Evolutionary conservation across 2,329 filamentous ascomycete species (phyloP).

Genomic region (Alternaria burnsii): DNA sequence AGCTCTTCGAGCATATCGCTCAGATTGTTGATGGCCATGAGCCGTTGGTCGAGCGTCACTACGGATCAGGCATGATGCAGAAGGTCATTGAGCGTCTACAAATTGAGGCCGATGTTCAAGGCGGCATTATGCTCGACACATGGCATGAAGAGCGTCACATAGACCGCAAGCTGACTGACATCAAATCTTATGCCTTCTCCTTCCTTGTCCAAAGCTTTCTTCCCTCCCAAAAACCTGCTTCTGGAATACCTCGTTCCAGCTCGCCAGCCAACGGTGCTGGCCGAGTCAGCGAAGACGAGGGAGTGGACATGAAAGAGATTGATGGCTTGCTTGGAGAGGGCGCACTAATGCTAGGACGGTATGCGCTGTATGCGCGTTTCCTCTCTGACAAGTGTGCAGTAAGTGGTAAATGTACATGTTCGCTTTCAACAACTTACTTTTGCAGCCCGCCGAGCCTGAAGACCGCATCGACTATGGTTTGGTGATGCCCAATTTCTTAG

Average conservation of each 20-base stretch:
- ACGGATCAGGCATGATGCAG: conserved; percentile 91
- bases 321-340: conserved; percentile 88
- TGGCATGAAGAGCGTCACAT: conserved; percentile 91
- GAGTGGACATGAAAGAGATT: conserved; percentile 96
- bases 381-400: conserved; percentile 86
- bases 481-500: conserved; percentile 75
- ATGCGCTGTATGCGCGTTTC: conserved; percentile 92
- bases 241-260: conserved; percentile 72
- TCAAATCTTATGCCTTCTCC: conserved; percentile 97
- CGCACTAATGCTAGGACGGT: conserved; percentile 88
- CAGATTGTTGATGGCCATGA: conserved; percentile 95
- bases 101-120: conserved; percentile 94
- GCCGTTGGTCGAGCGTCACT: conserved; percentile 89
- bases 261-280: conserved; percentile 72
- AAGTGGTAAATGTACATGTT: conserved; percentile 47
- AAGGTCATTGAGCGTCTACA: conserved; percentile 92
- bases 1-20: conserved; percentile 95
- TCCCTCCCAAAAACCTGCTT: conserved; percentile 69
- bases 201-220: conserved; percentile 96
- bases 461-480: conserved; percentile 65
- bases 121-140: conserved; percentile 92
- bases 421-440: conserved; percentile 22
- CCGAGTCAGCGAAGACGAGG: conserved; percentile 82
- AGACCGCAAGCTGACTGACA: conserved; percentile 87
- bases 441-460: conserved; percentile 53